These are phyloP conservation scores for Lipomyces sp. DNA, from an alignment of 805 yeast species.

Conservation along the genomic window DNA sequence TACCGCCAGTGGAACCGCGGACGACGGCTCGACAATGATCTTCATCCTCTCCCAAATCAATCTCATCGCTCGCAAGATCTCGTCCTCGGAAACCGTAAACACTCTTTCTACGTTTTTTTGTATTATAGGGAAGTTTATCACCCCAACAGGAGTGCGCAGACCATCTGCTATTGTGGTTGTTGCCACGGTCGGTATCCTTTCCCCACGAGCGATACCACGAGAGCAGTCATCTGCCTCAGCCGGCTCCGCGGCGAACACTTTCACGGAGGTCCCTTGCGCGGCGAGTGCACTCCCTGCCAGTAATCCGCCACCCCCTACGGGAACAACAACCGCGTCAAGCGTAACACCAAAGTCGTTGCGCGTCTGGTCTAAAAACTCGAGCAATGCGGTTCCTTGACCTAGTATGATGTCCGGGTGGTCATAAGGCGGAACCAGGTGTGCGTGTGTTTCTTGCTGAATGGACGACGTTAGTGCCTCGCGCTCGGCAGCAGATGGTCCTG, in stretches of 20 bases:
- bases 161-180: slow-evolving; percentile 32
- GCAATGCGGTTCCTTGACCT: slow-evolving; percentile 51
- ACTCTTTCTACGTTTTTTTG: slow-evolving; percentile 26
- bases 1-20: slow-evolving; percentile 29
- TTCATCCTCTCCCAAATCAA: slow-evolving; percentile 31
- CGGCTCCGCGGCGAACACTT: slow-evolving; percentile 32
- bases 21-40: slow-evolving; percentile 31
- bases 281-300: slow-evolving; percentile 43
- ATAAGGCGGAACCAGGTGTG: slow-evolving; percentile 49
- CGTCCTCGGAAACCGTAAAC: slow-evolving; percentile 28
- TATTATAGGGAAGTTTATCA: slow-evolving; percentile 28
- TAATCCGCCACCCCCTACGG: slow-evolving; percentile 56
- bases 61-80: slow-evolving; percentile 24
- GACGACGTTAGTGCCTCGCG: slow-evolving; percentile 47
- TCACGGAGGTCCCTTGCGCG: slow-evolving; percentile 24
- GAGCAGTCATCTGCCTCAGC: slow-evolving; percentile 30
- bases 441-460: slow-evolving; percentile 39
- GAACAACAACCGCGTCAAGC: slow-evolving; percentile 47
- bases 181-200: slow-evolving; percentile 20
- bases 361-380: slow-evolving; percentile 42
- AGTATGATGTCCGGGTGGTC: slow-evolving; percentile 51
- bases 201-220: slow-evolving; percentile 28
- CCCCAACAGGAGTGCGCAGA: slow-evolving; percentile 32
- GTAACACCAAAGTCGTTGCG: slow-evolving; percentile 39
- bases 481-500: slow-evolving; percentile 43